phyloP scores from a whole-genome alignment of 345 rosid species.

The Arabidopsis thaliana region TAIR10.1 NC_003071.7:15593501-15594000 shows the following conservation, averaged over 20 bases:
- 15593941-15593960: not conserved
- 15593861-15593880: not conserved
- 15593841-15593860: constrained; percentile 25
- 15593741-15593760: constrained; percentile 38
- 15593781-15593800: constrained; percentile 11
- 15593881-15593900: not conserved
- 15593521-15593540: constrained; percentile 78
- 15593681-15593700: constrained; percentile 74
- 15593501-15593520: constrained; percentile 79
- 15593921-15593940: constrained; percentile 9
- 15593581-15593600: constrained; percentile 73
- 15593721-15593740: constrained; percentile 38
- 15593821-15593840: not conserved
- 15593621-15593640: constrained; percentile 99
- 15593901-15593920: constrained; percentile 8
- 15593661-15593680: constrained; percentile 78
- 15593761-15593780: not conserved
- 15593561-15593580: constrained; percentile 74
- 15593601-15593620: constrained; percentile 91
- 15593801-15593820: constrained; percentile 26
- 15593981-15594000: not conserved
- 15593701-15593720: constrained; percentile 80
- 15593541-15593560: constrained; percentile 78
- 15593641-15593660: constrained; percentile 82
- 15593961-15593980: constrained; percentile 2